These are phyloP conservation scores for Phytophthora ohioensis DNA, from an alignment of 352 stramenopile genomes.

Conservation along the genomic window DNA sequence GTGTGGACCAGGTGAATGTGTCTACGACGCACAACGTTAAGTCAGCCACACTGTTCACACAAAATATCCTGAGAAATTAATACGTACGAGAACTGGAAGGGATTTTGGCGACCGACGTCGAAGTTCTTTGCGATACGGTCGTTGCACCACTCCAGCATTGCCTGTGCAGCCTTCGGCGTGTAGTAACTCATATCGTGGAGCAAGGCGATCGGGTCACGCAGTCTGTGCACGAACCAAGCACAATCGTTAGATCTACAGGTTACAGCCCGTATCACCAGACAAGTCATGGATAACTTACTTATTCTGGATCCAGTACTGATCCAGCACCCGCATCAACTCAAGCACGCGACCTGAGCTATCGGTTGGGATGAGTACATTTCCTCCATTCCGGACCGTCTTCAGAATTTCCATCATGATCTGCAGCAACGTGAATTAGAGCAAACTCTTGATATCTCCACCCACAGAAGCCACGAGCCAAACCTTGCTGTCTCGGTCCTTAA, in stretches of 20 bases:
- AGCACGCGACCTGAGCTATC: slow-evolving; percentile 95
- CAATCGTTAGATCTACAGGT: slow-evolving; percentile 11
- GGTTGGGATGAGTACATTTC: slow-evolving; percentile 96
- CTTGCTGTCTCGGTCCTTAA: slow-evolving; percentile 90
- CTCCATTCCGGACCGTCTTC: slow-evolving; percentile 92
- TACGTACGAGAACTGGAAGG: slow-evolving; percentile 89
- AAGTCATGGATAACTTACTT: slow-evolving; percentile 67
- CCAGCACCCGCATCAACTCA: slow-evolving; percentile 95
- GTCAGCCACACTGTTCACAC: slow-evolving; percentile 6
- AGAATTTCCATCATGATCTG: slow-evolving; percentile 95
- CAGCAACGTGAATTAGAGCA: slow-evolving; percentile 31
- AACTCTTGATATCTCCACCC: not conserved
- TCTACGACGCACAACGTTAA: slow-evolving; percentile 31
- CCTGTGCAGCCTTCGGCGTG: slow-evolving; percentile 86
- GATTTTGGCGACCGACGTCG: slow-evolving; percentile 87
- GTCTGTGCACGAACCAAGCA: slow-evolving; percentile 38
- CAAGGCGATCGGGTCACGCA: slow-evolving; percentile 86
- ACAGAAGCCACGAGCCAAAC: not conserved
- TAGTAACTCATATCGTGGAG: slow-evolving; percentile 93
- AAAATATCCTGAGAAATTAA: not conserved
- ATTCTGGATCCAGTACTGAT: slow-evolving; percentile 97
- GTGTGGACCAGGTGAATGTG: slow-evolving; percentile 90
- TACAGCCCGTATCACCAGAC: not conserved
- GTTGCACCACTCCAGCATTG: slow-evolving; percentile 93
- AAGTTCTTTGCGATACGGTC: slow-evolving; percentile 92